phyloP scores from a whole-genome alignment of 768 basidiomycete species.

The Fistulinella prunicolor region DNA sequence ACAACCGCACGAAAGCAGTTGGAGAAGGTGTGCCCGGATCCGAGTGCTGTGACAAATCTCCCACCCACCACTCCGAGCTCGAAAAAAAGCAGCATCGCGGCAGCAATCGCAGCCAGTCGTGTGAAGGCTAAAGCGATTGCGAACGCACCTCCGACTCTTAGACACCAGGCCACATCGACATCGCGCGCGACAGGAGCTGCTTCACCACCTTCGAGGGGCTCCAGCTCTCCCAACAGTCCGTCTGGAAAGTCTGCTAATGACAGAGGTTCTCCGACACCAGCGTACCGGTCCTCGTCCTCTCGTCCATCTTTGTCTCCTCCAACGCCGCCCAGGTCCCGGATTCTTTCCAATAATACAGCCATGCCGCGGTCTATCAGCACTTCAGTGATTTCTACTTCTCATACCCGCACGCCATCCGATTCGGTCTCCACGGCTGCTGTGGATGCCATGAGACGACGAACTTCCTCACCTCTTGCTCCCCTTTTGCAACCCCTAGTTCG shows the following conservation, averaged over 20 bases:
- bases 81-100: slow-evolving; percentile 82
- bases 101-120: slow-evolving; percentile 86
- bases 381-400: slow-evolving; percentile 30
- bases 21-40: slow-evolving; percentile 78
- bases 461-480: slow-evolving; percentile 48
- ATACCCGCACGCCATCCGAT: slow-evolving; percentile 47
- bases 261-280: slow-evolving; percentile 36
- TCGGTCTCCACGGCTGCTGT: slow-evolving; percentile 16
- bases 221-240: slow-evolving; percentile 41
- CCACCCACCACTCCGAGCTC: slow-evolving; percentile 52
- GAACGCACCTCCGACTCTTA: slow-evolving; percentile 71
- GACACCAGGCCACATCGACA: slow-evolving; percentile 78
- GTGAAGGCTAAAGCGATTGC: slow-evolving; percentile 86
- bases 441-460: slow-evolving; percentile 39
- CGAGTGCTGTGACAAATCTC: slow-evolving; percentile 37
- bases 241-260: slow-evolving; percentile 41
- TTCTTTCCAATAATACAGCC: slow-evolving; percentile 36
- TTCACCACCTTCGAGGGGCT: slow-evolving; percentile 40
- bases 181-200: slow-evolving; percentile 50
- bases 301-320: slow-evolving; percentile 48
- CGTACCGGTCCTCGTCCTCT: slow-evolving; percentile 45
- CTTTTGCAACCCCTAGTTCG: slow-evolving; percentile 31
- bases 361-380: slow-evolving; percentile 46
- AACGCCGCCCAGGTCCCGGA: slow-evolving; percentile 39
- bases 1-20: slow-evolving; percentile 70